These are phyloP conservation scores for Chytriomyces hyalinus DNA, from an alignment of 192 early-diverging fungal genomes.

Conservation along the genomic window DNA sequence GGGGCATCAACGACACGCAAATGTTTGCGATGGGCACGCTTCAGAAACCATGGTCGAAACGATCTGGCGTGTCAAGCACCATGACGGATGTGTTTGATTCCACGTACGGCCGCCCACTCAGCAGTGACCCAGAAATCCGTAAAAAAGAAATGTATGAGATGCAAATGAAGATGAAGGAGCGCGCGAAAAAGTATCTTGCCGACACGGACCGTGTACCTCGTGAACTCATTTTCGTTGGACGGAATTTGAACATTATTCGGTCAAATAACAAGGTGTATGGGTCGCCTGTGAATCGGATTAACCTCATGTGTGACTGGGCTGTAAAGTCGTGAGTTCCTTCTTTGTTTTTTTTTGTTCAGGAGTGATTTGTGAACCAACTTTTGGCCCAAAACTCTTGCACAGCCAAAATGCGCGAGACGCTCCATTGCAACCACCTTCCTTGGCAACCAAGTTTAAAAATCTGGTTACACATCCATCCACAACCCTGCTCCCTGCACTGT, in stretches of 20 bases:
- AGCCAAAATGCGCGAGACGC: slow-evolving; percentile 39
- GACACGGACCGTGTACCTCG: slow-evolving; percentile 76
- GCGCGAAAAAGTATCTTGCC: slow-evolving; percentile 71
- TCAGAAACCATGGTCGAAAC: slow-evolving; percentile 67
- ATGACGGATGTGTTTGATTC: slow-evolving; percentile 38
- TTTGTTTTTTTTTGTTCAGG: slow-evolving; percentile 21
- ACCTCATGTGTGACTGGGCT: slow-evolving; percentile 83
- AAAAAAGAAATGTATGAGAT: slow-evolving; percentile 36
- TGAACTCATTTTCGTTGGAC: slow-evolving; percentile 87
- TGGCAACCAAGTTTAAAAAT: slow-evolving; percentile 4
- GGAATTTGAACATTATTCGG: slow-evolving; percentile 76
- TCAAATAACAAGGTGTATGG: slow-evolving; percentile 86
- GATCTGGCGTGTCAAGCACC: slow-evolving; percentile 48
- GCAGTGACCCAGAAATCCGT: neutral
- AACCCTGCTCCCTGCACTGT: slow-evolving; percentile 44
- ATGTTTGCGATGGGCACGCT: slow-evolving; percentile 75
- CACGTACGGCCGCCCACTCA: slow-evolving; percentile 59
- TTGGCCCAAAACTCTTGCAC: slow-evolving; percentile 11
- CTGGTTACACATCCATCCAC: slow-evolving; percentile 2
- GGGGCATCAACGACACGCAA: slow-evolving; percentile 75
- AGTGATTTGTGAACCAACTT: too few species aligned
- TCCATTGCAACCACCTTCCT: neutral
- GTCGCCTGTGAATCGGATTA: slow-evolving; percentile 86
- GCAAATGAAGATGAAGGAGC: slow-evolving; percentile 77
- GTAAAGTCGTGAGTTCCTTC: slow-evolving; percentile 56